Base-by-base conservation (phyloP, 768 basidiomycete species). In the Panaeolus papilionaceus region DNA sequence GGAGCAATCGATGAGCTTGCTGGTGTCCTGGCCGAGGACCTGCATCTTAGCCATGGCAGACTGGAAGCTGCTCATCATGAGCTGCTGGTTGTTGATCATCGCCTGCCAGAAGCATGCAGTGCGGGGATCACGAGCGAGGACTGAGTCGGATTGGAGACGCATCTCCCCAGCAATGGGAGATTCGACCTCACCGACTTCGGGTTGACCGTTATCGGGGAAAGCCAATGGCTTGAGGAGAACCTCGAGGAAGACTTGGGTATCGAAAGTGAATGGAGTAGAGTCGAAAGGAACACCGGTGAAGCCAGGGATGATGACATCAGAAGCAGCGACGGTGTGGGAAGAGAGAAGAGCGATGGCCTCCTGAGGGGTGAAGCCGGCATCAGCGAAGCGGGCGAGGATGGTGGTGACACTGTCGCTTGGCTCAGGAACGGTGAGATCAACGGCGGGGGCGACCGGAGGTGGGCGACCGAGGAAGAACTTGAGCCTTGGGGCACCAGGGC, bases 221-320 rank as follows among this genome's bases (percentile, higher is more conserved):
- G 20, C 12, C 18, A n/a, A 61, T 1, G 70, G 70, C 33, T 67
- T 61, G 62, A 72, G 70, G 2, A 71, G 67, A 12, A 74, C 72
- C 69, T 80, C 78, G 49, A 79, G 61, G 71, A 44, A 44, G 42
- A 44, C 42, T 18, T 44, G 42, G 42, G 42, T 44, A 44, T 44
- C 42, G 4, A 44, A 44, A 44, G 42, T 44, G 42, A 44, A 44
- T 3, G 42, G 42, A 18, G 42, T 44, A 14, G 42, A 44, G 16
- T 44, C 42, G 42, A 44, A 44, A 18, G 42, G 42, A 44, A 44
- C 18, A 44, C 42, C 42, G 16, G 42, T 44, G 42, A 16, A 18
- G 16, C 42, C 42, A 38, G 42, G 42, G 42, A 16, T 16, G 16
- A 44, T 44, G 14, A 44, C 42, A 18, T 44, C 42, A 4, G 42